phyloP scores from a whole-genome alignment of 805 yeast genomes.

The Hagleromyces aurorensis region DNA sequence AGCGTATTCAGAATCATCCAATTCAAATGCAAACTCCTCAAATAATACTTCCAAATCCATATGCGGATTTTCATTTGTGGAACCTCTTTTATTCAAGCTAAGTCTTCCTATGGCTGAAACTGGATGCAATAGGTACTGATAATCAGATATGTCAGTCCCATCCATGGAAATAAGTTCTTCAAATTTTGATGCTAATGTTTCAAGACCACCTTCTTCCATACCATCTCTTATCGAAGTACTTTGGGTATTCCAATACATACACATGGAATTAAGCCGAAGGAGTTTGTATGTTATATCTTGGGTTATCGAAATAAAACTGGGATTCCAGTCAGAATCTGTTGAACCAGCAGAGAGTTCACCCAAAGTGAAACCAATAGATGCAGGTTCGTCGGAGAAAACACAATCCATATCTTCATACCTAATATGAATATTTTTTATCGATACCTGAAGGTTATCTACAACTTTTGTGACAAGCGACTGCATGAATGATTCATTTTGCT shows the following conservation, averaged over 20 bases:
- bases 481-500: constrained; percentile 71
- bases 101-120: constrained; percentile 84
- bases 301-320: constrained; percentile 71
- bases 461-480: constrained; percentile 83
- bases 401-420: constrained; percentile 77
- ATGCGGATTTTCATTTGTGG: constrained; percentile 63
- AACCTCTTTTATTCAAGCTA: constrained; percentile 69
- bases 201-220: constrained; percentile 33
- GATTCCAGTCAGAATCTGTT: constrained; percentile 77
- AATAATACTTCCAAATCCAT: constrained; percentile 67
- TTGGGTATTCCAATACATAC: constrained; percentile 80
- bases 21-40: constrained; percentile 80
- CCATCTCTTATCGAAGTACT: constrained; percentile 43
- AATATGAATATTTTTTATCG: constrained; percentile 84
- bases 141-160: constrained; percentile 27
- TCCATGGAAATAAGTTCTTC: constrained; percentile 35
- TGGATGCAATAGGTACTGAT: constrained; percentile 68
- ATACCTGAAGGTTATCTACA: constrained; percentile 85
- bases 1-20: constrained; percentile 79
- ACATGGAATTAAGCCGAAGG: constrained; percentile 62
- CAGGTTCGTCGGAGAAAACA: constrained; percentile 65
- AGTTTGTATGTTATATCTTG: constrained; percentile 65
- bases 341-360: constrained; percentile 87
- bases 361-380: constrained; percentile 74
- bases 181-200: constrained; percentile 35